Base-by-base conservation (phyloP, 2,329 filamentous ascomycete species). In the Scolecobasidium constrictum region DNA sequence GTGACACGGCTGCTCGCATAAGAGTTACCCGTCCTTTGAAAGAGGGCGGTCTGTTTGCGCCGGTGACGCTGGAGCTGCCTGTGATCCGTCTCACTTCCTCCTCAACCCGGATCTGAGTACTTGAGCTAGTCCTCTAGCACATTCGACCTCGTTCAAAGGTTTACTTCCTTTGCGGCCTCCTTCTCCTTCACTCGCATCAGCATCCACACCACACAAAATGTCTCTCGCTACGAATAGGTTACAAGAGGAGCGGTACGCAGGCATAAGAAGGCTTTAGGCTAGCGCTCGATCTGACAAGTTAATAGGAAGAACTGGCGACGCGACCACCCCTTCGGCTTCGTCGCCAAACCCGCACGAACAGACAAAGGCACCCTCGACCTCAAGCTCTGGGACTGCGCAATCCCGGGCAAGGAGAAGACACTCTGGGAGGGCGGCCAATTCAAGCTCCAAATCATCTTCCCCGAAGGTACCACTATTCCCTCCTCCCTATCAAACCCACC, bases 381-480 rank as follows among this genome's bases (percentile, higher is more conserved):
- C 49, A 94, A 95, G 73, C 77, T 79, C 50, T 98, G 92, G 92
- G 88, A 96, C 55, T 96, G 92, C 56, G 88, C 88, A 35, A 84
- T 98, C 35, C 92, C 92, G 3, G 92, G 93, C 56, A 95, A 94
- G 61, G 81, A 94, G 47, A 92, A 93, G 69, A 98, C 93, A 0
- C 80, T 96, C 17, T 98, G 92, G 92, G 88, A 94, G 57, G 88
- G 88, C n/a, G 92, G 92, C 2, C 68, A 95, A 9, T 96, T 96
- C 70, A 98, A 96, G 69, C 69, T 98, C 46, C 86, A 83, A 45
- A 83, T 98, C 54, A 78, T 75, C 9, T 98, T 98, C 54, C 92
- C 93, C 0, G 92, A 98, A 56, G 88, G 87, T 92, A 62, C 78
- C 35, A 13, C 18, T 21, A 31, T 33, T 5, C 40, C 45, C 23